Conservation (phyloP, 805 yeast species). For the Kodamaea kakaduensis region DNA sequence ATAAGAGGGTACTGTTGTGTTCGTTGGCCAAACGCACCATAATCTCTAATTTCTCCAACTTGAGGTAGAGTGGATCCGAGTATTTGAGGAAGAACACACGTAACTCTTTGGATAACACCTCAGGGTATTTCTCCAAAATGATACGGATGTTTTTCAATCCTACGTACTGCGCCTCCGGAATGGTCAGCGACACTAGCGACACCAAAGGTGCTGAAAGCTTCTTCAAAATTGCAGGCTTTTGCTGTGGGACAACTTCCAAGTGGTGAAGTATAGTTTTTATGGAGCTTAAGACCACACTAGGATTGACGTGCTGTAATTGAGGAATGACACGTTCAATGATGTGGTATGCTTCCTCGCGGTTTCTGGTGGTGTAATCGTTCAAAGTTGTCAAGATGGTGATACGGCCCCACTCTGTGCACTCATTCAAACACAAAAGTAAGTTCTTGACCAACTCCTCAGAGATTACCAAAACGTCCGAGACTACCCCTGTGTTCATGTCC, state of each 20-base stretch:
- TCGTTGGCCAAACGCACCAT: conserved; percentile 65
- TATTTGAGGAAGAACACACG: conserved; percentile 88
- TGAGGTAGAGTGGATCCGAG: conserved; percentile 76
- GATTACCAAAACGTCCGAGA: conserved; percentile 33
- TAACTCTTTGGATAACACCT: conserved; percentile 68
- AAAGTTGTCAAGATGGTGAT: conserved; percentile 81
- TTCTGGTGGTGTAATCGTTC: conserved; percentile 60
- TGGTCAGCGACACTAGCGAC: conserved; percentile 76
- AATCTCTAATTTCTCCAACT: conserved; percentile 72
- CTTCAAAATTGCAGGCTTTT: conserved; percentile 46
- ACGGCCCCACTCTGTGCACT: conserved; percentile 99
- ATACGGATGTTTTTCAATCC: conserved; percentile 88
- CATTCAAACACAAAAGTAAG: conserved; percentile 81
- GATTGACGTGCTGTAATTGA: conserved; percentile 94
- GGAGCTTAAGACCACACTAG: conserved; percentile 86
- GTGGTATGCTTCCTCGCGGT: conserved; percentile 67
- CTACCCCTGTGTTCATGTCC: conserved; percentile 54
- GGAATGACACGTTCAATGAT: conserved; percentile 89
- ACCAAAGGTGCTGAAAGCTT: conserved; percentile 84
- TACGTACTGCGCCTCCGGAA: conserved; percentile 91
- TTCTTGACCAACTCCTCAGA: conserved; percentile 47
- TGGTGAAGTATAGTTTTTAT: conserved; percentile 78
- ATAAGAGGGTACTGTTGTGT: conserved; percentile 51
- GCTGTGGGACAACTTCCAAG: conserved; percentile 45
- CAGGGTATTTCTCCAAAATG: conserved; percentile 84